Percentiles rank a stretch among this genome's conserved stretches.
phyloP scores from a whole-genome alignment of 495 filamentous ascomycete species.

The Xylaria sp. region DNA sequence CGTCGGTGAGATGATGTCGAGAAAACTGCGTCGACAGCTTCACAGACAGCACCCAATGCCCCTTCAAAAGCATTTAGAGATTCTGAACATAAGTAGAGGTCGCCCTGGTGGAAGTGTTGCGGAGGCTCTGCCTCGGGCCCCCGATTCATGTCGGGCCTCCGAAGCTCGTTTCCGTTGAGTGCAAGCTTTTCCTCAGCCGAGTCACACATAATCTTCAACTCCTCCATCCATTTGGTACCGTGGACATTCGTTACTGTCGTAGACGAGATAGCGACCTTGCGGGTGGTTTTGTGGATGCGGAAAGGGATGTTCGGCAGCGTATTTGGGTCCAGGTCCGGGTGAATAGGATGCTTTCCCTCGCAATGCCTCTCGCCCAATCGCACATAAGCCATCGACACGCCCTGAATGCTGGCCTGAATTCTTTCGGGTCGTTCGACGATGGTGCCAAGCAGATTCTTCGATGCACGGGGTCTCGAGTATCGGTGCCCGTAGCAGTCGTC shows the following conservation, averaged over 20 bases:
- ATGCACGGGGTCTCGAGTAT: conserved; percentile 80
- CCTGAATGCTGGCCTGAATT: conserved; percentile 81
- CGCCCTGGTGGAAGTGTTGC: conserved; percentile 75
- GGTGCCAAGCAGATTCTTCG: conserved; percentile 65
- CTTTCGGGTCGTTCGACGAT: conserved; percentile 95
- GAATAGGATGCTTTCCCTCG: conserved; percentile 70
- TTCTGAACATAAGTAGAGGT: conserved; percentile 86
- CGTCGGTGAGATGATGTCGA: conserved; percentile 62
- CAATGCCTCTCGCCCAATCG: conserved; percentile 81
- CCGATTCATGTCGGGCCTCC: conserved; percentile 62
- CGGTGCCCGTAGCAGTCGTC: conserved; percentile 95
- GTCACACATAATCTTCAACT: conserved; percentile 83
- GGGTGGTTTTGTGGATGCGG: conserved; percentile 74
- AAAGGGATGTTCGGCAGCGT: conserved; percentile 73
- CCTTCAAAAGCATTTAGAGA: conserved; percentile 89
- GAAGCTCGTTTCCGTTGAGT: conserved; percentile 75
- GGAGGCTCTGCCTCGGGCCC: conserved; percentile 53
- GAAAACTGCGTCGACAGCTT: conserved; percentile 89
- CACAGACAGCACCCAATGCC: conserved; percentile 85
- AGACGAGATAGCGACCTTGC: conserved; percentile 69
- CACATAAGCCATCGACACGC: conserved; percentile 87
- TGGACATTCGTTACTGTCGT: conserved; percentile 81
- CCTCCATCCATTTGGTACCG: conserved; percentile 88
- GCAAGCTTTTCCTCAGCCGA: conserved; percentile 76
- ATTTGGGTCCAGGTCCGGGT: conserved; percentile 55